Evolutionary conservation across 2,329 filamentous ascomycete genomes (phyloP).

Genomic region (Thermochaetoides dissita): DNA sequence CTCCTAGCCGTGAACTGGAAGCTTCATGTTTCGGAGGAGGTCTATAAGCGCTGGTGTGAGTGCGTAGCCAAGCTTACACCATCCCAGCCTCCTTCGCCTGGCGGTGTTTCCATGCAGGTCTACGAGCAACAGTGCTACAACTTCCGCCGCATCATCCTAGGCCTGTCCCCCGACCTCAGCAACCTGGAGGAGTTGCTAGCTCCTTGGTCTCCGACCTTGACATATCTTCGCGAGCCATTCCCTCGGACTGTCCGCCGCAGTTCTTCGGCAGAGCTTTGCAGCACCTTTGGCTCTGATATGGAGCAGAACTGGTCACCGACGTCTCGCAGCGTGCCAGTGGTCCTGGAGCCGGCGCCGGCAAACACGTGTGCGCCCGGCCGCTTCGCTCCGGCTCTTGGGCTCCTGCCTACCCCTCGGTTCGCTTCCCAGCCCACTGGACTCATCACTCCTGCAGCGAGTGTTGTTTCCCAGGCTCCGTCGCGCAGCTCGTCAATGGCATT

Average conservation of each 20-base stretch:
- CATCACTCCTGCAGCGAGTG: constrained; percentile 47
- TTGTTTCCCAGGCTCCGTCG: constrained; percentile 34
- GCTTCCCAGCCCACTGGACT: constrained; percentile 42
- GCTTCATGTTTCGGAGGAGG: constrained; percentile 76
- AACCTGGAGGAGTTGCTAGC: constrained; percentile 40
- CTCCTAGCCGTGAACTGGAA: constrained; percentile 84
- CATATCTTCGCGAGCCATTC: constrained; percentile 24
- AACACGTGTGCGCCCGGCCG: constrained; percentile 31
- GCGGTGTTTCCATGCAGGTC: constrained; percentile 25
- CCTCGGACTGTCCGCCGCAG: constrained; percentile 30
- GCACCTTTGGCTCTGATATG: constrained; percentile 22
- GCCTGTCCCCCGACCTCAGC: constrained; percentile 41
- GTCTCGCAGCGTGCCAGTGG: constrained; percentile 25
- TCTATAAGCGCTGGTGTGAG: constrained; percentile 88
- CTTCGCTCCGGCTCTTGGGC: constrained; percentile 37
- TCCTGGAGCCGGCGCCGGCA: constrained; percentile 37
- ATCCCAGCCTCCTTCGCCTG: constrained; percentile 41
- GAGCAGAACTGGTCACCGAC: constrained; percentile 30
- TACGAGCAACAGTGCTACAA: constrained; percentile 35
- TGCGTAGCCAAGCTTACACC: constrained; percentile 78
- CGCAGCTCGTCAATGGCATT: constrained; percentile 44
- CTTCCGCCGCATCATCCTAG: constrained; percentile 46
- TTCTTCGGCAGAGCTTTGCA: constrained; percentile 24
- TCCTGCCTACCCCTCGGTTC: constrained; percentile 44
- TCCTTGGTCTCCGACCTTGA: constrained; percentile 20